Evolutionary conservation across 768 basidiomycete genomes (phyloP).

Genomic region (Russula compacta): DNA sequence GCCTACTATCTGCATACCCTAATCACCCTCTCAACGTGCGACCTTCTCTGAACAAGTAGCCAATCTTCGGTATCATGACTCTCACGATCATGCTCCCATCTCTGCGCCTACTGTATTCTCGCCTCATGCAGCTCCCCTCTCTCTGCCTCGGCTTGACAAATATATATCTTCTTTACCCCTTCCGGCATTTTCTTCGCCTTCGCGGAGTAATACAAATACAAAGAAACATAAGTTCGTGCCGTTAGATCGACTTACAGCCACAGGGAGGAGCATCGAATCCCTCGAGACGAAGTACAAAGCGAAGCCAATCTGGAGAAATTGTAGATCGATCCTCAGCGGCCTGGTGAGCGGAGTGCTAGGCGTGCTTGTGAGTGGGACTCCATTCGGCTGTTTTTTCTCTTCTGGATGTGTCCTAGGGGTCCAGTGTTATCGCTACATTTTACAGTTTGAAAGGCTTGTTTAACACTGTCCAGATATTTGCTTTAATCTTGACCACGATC

Average conservation of each 20-base stretch:
- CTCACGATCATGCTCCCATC: conserved; percentile 8
- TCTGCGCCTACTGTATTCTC: conserved; percentile 13
- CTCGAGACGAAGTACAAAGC: conserved; percentile 45
- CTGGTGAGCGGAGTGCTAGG: conserved; percentile 43
- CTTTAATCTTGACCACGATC: conserved; percentile 57
- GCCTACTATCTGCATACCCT: conserved; percentile 3
- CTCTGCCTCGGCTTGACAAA: conserved; percentile 15
- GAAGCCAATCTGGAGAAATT: conserved; percentile 46
- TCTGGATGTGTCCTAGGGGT: conserved; percentile 39
- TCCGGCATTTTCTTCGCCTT: conserved; percentile 8
- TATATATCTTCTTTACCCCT: conserved; percentile 14
- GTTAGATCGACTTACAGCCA: conserved; percentile 43
- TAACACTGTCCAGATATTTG: conserved; percentile 64
- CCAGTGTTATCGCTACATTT: conserved; percentile 56
- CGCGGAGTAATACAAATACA: background rate
- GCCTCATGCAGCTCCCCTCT: conserved; percentile 13
- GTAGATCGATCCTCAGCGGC: conserved; percentile 41
- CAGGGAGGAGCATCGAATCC: conserved; percentile 45
- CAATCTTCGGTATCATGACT: background rate
- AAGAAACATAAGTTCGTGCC: conserved; percentile 48
- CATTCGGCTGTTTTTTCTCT: background rate
- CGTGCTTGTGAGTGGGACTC: conserved; percentile 37
- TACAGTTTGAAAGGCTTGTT: conserved; percentile 64
- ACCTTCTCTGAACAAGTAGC: background rate
- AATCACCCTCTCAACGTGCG: conserved; percentile 1